phyloP scores from a whole-genome alignment of 768 basidiomycete species.

The Chlorophyllum brunneum region DNA sequence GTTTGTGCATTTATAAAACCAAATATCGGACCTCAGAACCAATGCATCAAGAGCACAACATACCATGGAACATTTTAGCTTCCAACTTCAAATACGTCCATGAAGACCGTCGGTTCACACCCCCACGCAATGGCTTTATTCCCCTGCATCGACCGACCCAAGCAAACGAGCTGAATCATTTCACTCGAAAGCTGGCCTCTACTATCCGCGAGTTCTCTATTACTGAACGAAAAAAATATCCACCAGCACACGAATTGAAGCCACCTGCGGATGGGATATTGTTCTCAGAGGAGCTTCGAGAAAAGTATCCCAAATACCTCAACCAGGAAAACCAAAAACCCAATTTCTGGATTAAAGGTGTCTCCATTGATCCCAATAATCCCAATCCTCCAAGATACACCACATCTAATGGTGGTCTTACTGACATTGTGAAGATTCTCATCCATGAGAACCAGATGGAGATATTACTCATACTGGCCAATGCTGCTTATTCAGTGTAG shows the following conservation, averaged over 20 bases:
- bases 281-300: constrained; percentile 26
- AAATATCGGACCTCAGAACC: no score
- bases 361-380: background rate
- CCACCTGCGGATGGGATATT: constrained; percentile 19
- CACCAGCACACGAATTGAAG: constrained; percentile 10
- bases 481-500: no score
- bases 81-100: constrained; percentile 28
- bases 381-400: constrained; percentile 15
- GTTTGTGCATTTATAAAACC: no score
- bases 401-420: constrained; percentile 23
- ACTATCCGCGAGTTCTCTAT: constrained; percentile 30
- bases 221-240: constrained; percentile 34
- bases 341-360: constrained; percentile 28
- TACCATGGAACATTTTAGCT: constrained; percentile 33
- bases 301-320: constrained; percentile 27
- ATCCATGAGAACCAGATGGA: constrained; percentile 29
- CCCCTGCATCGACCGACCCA: constrained; percentile 19
- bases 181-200: constrained; percentile 23
- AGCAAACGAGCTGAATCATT: constrained; percentile 27
- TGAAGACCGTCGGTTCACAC: constrained; percentile 26
- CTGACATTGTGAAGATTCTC: constrained; percentile 33
- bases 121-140: constrained; percentile 24
- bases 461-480: constrained; percentile 30
- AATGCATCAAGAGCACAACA: constrained; percentile 40
- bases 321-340: constrained; percentile 26